These are phyloP conservation scores for Sphenostylis stenocarpa DNA, from an alignment of 306 rosid genomes.

Conservation along the genomic window DNA sequence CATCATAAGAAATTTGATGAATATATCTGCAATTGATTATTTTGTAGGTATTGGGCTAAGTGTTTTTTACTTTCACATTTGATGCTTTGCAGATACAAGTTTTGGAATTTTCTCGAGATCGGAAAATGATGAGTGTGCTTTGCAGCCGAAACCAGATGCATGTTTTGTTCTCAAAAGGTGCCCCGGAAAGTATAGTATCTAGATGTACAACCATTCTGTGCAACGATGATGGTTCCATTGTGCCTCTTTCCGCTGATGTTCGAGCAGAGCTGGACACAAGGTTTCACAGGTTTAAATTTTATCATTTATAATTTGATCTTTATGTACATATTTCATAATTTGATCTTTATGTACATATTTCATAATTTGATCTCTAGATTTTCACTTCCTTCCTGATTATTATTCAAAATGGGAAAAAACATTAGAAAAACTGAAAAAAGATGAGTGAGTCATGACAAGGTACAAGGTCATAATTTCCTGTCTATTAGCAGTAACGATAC, in stretches of 20 bases:
- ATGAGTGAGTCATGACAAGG: constrained; percentile 13
- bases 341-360: neutral
- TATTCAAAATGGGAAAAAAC: constrained; percentile 20
- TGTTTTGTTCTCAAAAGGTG: constrained; percentile 87
- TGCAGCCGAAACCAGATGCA: constrained; percentile 84
- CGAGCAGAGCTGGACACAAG: constrained; percentile 75
- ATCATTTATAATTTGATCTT: constrained; percentile 2
- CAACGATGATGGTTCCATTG: constrained; percentile 71
- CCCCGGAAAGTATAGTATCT: constrained; percentile 91
- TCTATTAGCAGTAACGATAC: neutral
- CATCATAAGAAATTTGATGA: constrained; percentile 16
- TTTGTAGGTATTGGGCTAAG: neutral
- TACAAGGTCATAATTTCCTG: constrained; percentile 12
- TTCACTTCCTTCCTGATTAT: constrained; percentile 13
- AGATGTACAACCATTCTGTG: constrained; percentile 81
- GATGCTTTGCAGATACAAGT: constrained; percentile 66
- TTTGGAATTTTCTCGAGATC: constrained; percentile 89
- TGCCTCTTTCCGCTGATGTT: constrained; percentile 67
- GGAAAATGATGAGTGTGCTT: constrained; percentile 97
- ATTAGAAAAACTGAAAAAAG: constrained; percentile 6
- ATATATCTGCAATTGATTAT: constrained; percentile 21
- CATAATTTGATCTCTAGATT: neutral
- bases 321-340: neutral
- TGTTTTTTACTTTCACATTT: constrained; percentile 34
- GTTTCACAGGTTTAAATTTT: constrained; percentile 66